Percentiles rank a stretch among this genome's conserved stretches.
These are phyloP conservation scores for Trichosporon faecale DNA, from an alignment of 1,284 basidiomycete genomes.

Conservation along the genomic window DNA sequence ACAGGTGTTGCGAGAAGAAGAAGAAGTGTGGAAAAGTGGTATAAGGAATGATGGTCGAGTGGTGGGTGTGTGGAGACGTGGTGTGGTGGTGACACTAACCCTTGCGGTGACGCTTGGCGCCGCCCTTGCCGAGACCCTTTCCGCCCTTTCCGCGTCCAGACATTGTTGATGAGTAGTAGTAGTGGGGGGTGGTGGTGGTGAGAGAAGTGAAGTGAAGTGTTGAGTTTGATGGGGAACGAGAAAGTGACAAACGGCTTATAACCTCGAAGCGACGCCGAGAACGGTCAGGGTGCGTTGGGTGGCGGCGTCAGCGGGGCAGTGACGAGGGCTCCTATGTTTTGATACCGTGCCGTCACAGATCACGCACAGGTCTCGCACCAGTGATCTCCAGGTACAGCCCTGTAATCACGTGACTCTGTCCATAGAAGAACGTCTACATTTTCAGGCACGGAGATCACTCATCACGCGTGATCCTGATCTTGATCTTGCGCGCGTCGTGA, in stretches of 20 bases:
- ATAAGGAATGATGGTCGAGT: not conserved
- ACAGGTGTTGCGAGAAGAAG: not conserved
- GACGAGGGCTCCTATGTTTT: not conserved
- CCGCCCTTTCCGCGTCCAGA: slow-evolving; percentile 76
- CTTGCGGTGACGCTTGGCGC: slow-evolving; percentile 84
- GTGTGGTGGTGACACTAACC: not conserved
- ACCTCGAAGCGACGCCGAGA: not conserved
- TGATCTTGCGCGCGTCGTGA: not conserved
- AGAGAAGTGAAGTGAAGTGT: not conserved
- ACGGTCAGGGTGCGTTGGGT: not conserved
- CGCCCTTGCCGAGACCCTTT: slow-evolving; percentile 78
- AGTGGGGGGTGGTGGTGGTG: slow-evolving; percentile 21
- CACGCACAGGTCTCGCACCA: not conserved
- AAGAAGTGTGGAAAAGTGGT: not conserved
- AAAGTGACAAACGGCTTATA: not conserved
- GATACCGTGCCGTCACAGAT: slow-evolving; percentile 2
- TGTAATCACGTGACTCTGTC: not conserved
- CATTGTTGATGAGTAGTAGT: slow-evolving; percentile 54
- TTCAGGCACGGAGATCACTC: not conserved
- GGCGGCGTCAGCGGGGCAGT: slow-evolving; percentile 1
- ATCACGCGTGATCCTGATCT: slow-evolving; percentile 5
- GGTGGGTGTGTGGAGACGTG: too few relatives aligned
- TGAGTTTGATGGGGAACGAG: not conserved
- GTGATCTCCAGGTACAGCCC: not conserved
- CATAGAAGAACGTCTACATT: not conserved